These are phyloP conservation scores for Maudiozyma serrabonitensis DNA, from an alignment of 805 yeast genomes.

Conservation along the genomic window DNA sequence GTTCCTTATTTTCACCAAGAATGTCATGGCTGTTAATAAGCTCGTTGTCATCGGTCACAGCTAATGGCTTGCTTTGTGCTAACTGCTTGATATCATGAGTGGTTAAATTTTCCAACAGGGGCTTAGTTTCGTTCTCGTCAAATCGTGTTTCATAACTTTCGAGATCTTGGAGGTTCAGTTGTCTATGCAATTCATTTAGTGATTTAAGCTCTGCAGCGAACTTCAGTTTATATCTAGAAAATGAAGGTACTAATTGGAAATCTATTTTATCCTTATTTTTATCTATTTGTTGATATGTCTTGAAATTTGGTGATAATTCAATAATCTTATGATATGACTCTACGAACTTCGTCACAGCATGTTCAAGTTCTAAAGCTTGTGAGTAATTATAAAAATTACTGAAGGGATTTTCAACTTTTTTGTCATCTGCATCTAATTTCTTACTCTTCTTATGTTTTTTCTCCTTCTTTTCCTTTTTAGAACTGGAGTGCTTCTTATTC, in stretches of 20 bases:
- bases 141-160: slow-evolving; percentile 31
- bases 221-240: slow-evolving; percentile 45
- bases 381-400: slow-evolving; percentile 10
- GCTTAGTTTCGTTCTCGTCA: slow-evolving; percentile 8
- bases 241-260: slow-evolving; percentile 38
- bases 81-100: slow-evolving; percentile 12
- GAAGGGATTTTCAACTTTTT: not conserved
- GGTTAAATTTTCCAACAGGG: slow-evolving; percentile 14
- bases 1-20: slow-evolving; percentile 13
- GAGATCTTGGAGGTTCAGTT: slow-evolving; percentile 50
- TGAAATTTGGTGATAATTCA: slow-evolving; percentile 45
- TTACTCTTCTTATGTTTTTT: slow-evolving; percentile 4
- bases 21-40: not conserved
- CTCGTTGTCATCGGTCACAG: slow-evolving; percentile 4
- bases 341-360: slow-evolving; percentile 43
- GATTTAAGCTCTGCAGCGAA: slow-evolving; percentile 54
- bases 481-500: slow-evolving; percentile 2
- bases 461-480: slow-evolving; percentile 10
- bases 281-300: slow-evolving; percentile 31
- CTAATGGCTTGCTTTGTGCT: slow-evolving; percentile 3
- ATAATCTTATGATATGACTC: slow-evolving; percentile 42
- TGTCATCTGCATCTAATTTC: not conserved
- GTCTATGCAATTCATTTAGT: slow-evolving; percentile 37
- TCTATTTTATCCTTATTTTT: slow-evolving; percentile 25
- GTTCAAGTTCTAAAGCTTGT: slow-evolving; percentile 36